phyloP scores from a whole-genome alignment of 331 rosid genomes.

The Quercus phellos region DNA sequence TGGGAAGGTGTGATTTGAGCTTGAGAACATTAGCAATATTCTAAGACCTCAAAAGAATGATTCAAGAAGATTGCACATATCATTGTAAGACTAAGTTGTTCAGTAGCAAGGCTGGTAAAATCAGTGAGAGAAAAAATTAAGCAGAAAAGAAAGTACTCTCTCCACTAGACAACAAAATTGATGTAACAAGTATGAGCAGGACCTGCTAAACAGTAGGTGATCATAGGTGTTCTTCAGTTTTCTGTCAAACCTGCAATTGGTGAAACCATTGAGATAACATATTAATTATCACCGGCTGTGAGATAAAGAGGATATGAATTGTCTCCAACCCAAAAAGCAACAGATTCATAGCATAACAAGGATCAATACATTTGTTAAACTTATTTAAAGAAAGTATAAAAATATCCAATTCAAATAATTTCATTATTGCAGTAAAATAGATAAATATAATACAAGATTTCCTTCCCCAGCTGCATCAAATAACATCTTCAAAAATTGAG shows the following conservation, averaged over 20 bases:
- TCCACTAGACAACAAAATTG: constrained; percentile 6
- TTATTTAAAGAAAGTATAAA: background rate
- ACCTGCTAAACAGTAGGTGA: constrained; percentile 97
- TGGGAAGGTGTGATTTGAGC: background rate
- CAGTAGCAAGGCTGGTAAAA: background rate
- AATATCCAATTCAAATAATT: background rate
- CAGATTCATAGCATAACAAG: background rate
- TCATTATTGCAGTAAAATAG: background rate
- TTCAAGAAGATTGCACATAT: background rate
- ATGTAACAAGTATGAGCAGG: constrained; percentile 24
- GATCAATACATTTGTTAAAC: background rate
- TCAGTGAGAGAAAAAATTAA: constrained; percentile 4
- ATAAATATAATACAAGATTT: background rate
- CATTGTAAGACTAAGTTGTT: background rate
- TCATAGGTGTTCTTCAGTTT: constrained; percentile 93
- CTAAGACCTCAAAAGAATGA: background rate
- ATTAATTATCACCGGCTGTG: background rate
- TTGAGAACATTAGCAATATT: background rate
- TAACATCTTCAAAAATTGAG: background rate
- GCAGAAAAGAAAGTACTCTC: constrained; percentile 2
- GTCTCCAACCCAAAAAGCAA: background rate
- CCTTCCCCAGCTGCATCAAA: background rate
- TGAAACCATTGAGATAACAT: background rate
- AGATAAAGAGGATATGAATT: background rate
- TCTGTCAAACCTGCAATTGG: constrained; percentile 83